Evolutionary conservation across 73 alveolate species (phyloP), one percentile per base, ranked within the genome.

Genomic region (Breviolum minutum): DNA sequence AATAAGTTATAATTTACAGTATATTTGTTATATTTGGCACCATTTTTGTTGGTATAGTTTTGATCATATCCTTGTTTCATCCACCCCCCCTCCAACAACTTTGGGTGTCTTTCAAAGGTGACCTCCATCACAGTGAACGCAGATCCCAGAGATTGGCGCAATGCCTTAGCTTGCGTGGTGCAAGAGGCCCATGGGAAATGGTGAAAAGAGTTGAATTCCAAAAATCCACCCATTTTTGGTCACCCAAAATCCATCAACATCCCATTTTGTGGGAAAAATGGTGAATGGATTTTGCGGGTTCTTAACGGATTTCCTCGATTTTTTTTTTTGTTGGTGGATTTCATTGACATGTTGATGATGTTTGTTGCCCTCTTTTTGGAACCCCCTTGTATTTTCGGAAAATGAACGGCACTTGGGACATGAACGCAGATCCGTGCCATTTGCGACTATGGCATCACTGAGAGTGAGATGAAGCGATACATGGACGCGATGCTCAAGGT

Each of bases 381-480:
- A 3, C 54, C 54, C 3, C 54, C 3, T 40, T 40, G 0, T 40
- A 2, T 40, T 40, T 40, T 40, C 54, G 54, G 54, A 40, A 40
- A 40, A 40, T 40, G 54, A 40, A 40, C 3, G 54, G 54, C 54
- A 40, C 54, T 40, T 40, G 0, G 54, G 54, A 40, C 54, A 40
- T 40, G 54, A 40, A 71, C 81, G 63, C 89, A 93, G 99, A 79
- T 93, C 70, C 99, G 99, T 7, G 99, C 99, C 29, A 79, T 93
- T 19, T 93, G 99, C 60, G 99, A 93, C 92, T 93, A 93, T 27
- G 99, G 99, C 99, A 79, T 93, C 93, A 93, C 99, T 11, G 99
- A 93, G 83, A 79, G 99, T 48, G 99, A 93, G 92, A 74, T 93
- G 93, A 93, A 93, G 69, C 90, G 99, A 48, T 93, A 93, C 92